Evolutionary conservation across 202 grass and related monocot genomes (phyloP).

Genomic region (Carex sylvatica): DNA sequence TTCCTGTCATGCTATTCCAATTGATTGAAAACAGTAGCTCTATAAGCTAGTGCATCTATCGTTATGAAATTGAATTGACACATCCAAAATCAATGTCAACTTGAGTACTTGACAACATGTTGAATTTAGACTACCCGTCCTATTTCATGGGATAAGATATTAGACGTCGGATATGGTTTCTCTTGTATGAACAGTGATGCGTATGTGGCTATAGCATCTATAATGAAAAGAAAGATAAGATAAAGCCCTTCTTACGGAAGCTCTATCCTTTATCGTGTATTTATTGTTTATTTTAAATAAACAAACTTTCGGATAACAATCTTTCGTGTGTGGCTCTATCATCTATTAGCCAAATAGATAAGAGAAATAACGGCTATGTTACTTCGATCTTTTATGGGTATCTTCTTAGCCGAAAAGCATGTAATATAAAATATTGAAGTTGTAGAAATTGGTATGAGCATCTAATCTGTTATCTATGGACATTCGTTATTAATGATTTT

Average conservation of each 20-base stretch:
- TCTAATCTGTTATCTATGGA: not conserved
- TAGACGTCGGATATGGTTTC: not conserved
- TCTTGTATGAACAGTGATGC: conserved; percentile 8
- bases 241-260: conserved; percentile 7
- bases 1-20: not conserved
- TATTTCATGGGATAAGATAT: conserved; percentile 34
- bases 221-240: conserved; percentile 12
- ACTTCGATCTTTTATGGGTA: not conserved
- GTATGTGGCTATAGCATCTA: conserved; percentile 20
- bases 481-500: not conserved
- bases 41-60: conserved; percentile 30
- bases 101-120: not conserved
- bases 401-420: not conserved
- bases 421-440: conserved; percentile 2
- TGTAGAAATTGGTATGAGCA: not conserved
- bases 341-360: conserved; percentile 28
- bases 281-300: not conserved
- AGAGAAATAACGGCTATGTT: conserved; percentile 15
- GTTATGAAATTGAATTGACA: conserved; percentile 21
- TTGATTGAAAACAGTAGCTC: conserved; percentile 28
- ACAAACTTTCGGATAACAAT: not conserved
- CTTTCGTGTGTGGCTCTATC: conserved; percentile 19
- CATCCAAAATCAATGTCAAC: conserved; percentile 3
- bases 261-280: conserved; percentile 3
- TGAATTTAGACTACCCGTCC: not conserved